Percentiles rank a stretch among this genome's conserved stretches.
Conservation (phyloP, 2,329 filamentous ascomycete species). For the Amylocarpus encephaloides region DNA sequence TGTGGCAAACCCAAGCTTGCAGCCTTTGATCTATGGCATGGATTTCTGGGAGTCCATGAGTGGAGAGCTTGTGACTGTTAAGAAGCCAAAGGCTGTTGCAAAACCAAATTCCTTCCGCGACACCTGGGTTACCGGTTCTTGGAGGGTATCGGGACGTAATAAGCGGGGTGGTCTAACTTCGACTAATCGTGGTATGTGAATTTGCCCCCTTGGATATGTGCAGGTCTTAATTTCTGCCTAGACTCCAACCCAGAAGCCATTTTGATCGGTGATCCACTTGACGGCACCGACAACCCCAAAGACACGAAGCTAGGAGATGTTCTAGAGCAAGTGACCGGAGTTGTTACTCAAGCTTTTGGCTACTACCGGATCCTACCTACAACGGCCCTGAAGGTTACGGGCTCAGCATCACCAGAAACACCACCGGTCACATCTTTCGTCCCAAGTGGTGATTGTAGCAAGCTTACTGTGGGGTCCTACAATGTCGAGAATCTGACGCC, state of each 20-base stretch:
- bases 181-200: constrained; percentile 42
- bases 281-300: constrained; percentile 54
- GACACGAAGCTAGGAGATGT: constrained; percentile 58
- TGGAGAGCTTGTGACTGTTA: constrained; percentile 61
- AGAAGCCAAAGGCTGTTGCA: constrained; percentile 48
- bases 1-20: constrained; percentile 50
- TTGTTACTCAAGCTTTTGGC: constrained; percentile 59
- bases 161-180: constrained; percentile 58
- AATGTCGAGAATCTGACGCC: constrained; percentile 65
- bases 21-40: constrained; percentile 56
- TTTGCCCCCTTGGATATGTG: background rate
- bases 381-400: constrained; percentile 46
- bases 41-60: constrained; percentile 69
- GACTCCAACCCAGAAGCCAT: constrained; percentile 68
- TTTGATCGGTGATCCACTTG: constrained; percentile 57
- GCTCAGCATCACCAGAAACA: constrained; percentile 39
- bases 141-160: constrained; percentile 57
- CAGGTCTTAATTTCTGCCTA: constrained; percentile 12
- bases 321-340: constrained; percentile 60
- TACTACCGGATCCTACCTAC: constrained; percentile 63
- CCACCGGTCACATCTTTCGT: constrained; percentile 46
- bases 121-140: constrained; percentile 62
- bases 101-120: constrained; percentile 61
- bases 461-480: constrained; percentile 59
- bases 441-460: constrained; percentile 50